Evolutionary conservation across 345 rosid genomes (phyloP), one percentile per base, ranked within the genome.

Genomic region (Limnanthes douglasii): DNA sequence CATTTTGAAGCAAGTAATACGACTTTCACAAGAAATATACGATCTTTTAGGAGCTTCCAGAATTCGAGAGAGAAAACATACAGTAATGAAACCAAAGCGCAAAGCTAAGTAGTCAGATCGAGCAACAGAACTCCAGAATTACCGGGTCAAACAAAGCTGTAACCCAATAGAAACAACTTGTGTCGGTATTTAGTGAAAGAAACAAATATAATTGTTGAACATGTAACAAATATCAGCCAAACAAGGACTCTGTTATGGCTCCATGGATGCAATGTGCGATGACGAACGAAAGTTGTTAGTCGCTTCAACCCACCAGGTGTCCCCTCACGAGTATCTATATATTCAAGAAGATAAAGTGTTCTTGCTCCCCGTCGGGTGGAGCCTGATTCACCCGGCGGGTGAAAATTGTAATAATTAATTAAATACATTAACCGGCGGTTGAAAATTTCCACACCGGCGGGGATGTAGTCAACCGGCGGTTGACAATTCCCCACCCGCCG

Each of bases 101-200:
- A 77, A 45, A 32, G 81, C 81, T 67, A 61, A 61, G 42, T 77
- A 77, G 54, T 72, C 86, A 22, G 71, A 64, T 13, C 43, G 53
- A 40, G 43, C 57, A 50, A 77, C 62, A 5, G 86, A 77, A 54
- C 69, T 69, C 81, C 86, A 77, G 57, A 77, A 61, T 30, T 77
- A 81, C 63, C 86, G 82, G 60, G 65, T 57, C 68, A 77, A 77
- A 47, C 81, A 69, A 42, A 77, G 73, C 81, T 77, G 73, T 49
- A 37, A 31, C 43, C 20, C 19, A 16, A 43, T 7, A n/a, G n/a
- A n/a, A n/a, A n/a, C n/a, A n/a, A n/a, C n/a, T n/a, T n/a, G n/a
- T n/a, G n/a, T 22, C 39, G n/a, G 8, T n/a, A n/a, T n/a, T 27
- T 11, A 51, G 9, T 11, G 8, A 11, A 19, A 18, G 12, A 23